A percentile compares a stretch with the other conserved stretches of the same genome.
phyloP scores from a whole-genome alignment of 2,329 filamentous ascomycete genomes.

The Sporothrix schenckii region DNA sequence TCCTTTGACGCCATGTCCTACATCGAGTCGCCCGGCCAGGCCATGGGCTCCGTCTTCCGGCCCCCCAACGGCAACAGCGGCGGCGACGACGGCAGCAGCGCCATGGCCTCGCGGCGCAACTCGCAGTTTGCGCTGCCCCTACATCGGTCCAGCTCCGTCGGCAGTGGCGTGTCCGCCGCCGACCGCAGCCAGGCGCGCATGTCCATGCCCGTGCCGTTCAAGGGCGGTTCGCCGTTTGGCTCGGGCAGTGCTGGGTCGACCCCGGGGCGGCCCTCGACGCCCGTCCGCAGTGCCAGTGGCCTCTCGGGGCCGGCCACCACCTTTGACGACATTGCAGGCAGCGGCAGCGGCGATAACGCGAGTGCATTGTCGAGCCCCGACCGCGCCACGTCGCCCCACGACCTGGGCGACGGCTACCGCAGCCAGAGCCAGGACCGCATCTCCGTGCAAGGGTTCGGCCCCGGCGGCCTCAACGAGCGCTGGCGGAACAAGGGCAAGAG shows the following conservation, averaged over 20 bases:
- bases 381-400: constrained; percentile 44
- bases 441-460: constrained; percentile 71
- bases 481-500: constrained; percentile 80
- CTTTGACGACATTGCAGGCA: constrained; percentile 51
- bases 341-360: constrained; percentile 42
- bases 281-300: constrained; percentile 49
- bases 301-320: constrained; percentile 54
- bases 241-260: constrained; percentile 52
- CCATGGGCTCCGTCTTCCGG: constrained; percentile 42
- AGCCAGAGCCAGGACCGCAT: constrained; percentile 59
- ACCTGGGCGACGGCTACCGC: constrained; percentile 51
- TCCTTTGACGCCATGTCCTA: constrained; percentile 72
- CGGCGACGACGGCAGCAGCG: constrained; percentile 7
- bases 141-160: constrained; percentile 57
- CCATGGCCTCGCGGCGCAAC: constrained; percentile 50
- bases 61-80: constrained; percentile 48
- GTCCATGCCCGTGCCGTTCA: constrained; percentile 73
- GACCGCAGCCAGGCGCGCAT: constrained; percentile 70
- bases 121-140: constrained; percentile 57
- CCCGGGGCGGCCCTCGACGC: constrained; percentile 55
- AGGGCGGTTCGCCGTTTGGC: constrained; percentile 47
- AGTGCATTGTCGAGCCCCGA: constrained; percentile 50
- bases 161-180: constrained; percentile 45
- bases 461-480: constrained; percentile 71
- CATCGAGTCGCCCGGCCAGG: constrained; percentile 73